Evolutionary conservation across 352 stramenopile genomes (phyloP).

Genomic region (Phytophthora melonis): DNA sequence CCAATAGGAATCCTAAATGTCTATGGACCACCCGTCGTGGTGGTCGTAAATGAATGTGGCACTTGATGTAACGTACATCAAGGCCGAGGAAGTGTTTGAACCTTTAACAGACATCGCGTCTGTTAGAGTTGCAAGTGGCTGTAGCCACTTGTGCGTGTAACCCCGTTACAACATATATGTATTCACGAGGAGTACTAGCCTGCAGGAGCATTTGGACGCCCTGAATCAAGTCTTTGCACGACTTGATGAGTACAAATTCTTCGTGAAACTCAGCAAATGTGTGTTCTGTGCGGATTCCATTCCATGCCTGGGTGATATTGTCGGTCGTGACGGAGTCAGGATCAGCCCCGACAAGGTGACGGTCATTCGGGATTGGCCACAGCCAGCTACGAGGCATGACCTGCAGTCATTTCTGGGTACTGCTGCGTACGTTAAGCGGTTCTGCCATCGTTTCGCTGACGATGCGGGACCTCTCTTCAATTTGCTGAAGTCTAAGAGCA

Average conservation of each 20-base stretch:
- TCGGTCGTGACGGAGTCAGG: slow-evolving; percentile 5
- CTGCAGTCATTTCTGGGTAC: slow-evolving; percentile 4
- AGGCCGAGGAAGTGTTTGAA: no score
- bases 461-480: no score
- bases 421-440: background rate
- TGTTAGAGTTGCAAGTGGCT: no score
- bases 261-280: slow-evolving; percentile 13
- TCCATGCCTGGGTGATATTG: slow-evolving; percentile 7
- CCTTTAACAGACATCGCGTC: no score
- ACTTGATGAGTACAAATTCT: slow-evolving; percentile 10
- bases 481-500: no score
- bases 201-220: slow-evolving; percentile 5
- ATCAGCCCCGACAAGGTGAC: background rate
- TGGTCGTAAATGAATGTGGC: no score
- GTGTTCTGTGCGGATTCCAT: slow-evolving; percentile 10
- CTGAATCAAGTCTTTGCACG: slow-evolving; percentile 8
- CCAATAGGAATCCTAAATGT: no score
- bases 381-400: background rate
- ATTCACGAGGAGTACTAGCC: slow-evolving; percentile 2
- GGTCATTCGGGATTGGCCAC: slow-evolving; percentile 2
- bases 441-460: no score
- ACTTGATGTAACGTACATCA: no score
- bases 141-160: no score
- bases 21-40: no score
- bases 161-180: no score